These are phyloP conservation scores for Neurospora sp. DNA, from an alignment of 495 filamentous ascomycete genomes.

Conservation along the genomic window DNA sequence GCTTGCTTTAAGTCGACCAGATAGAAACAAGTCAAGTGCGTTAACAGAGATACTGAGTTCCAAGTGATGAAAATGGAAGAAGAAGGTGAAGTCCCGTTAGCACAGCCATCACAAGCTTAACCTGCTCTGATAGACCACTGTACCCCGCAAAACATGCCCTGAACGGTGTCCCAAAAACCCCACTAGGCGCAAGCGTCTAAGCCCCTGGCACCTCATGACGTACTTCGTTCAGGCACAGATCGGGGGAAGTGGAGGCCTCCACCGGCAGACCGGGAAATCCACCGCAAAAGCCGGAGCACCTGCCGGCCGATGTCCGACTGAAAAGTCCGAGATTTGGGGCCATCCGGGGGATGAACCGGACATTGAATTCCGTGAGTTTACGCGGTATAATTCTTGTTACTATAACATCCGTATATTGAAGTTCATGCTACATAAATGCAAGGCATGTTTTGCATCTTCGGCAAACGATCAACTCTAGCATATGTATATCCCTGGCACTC, in stretches of 20 bases:
- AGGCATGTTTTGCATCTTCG: not conserved
- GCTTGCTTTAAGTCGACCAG: not conserved
- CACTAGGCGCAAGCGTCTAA: not conserved
- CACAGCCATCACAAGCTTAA: not conserved
- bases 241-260: not conserved
- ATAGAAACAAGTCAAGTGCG: not conserved
- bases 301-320: not conserved
- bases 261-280: not conserved
- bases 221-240: not conserved
- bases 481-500: not conserved
- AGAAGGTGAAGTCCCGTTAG: not conserved
- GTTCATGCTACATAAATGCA: not conserved
- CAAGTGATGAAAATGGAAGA: not conserved
- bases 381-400: not conserved
- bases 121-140: not conserved
- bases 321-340: not conserved
- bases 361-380: not conserved
- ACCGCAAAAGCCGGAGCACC: not conserved
- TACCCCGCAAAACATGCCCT: not conserved
- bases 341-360: not conserved
- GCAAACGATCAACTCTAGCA: not conserved
- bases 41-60: not conserved
- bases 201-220: not conserved
- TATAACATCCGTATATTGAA: not conserved
- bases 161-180: not conserved